These are phyloP conservation scores for Nothopassalora personata DNA, from an alignment of 2,329 filamentous ascomycete genomes.

Conservation along the genomic window DNA sequence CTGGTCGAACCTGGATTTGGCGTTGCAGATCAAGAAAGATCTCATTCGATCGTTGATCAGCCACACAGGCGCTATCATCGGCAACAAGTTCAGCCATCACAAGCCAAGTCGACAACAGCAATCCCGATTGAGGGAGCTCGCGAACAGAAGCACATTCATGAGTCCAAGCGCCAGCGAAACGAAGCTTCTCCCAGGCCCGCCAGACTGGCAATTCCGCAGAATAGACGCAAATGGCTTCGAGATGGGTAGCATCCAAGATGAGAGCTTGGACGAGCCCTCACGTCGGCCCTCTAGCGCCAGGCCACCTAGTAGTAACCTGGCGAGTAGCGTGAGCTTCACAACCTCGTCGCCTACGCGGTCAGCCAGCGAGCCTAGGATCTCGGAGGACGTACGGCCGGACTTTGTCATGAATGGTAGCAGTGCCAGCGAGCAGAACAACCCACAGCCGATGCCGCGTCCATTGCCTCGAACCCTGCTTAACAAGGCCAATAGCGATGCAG, in stretches of 20 bases:
- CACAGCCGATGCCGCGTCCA: slow-evolving; percentile 5
- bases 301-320: slow-evolving; percentile 25
- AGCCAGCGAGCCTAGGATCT: slow-evolving; percentile 12
- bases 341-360: slow-evolving; percentile 20
- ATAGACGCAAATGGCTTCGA: slow-evolving; percentile 19
- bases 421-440: background rate
- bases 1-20: slow-evolving; percentile 95
- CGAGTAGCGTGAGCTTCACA: slow-evolving; percentile 18
- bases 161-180: slow-evolving; percentile 14
- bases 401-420: background rate
- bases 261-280: slow-evolving; percentile 15
- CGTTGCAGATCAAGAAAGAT: slow-evolving; percentile 86
- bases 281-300: slow-evolving; percentile 27
- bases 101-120: slow-evolving; percentile 75
- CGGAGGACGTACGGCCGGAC: slow-evolving; percentile 1
- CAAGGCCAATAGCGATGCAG: slow-evolving; percentile 3
- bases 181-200: slow-evolving; percentile 6
- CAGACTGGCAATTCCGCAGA: slow-evolving; percentile 13
- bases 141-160: slow-evolving; percentile 67
- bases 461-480: background rate
- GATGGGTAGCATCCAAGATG: slow-evolving; percentile 24
- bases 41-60: slow-evolving; percentile 91
- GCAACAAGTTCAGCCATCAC: slow-evolving; percentile 92
- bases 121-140: slow-evolving; percentile 73
- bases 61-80: slow-evolving; percentile 91